Percentiles rank a stretch among this genome's conserved stretches.
These are phyloP conservation scores for Fusarium subglutinans DNA, from an alignment of 2,329 filamentous ascomycete genomes.

Conservation along the genomic window DNA sequence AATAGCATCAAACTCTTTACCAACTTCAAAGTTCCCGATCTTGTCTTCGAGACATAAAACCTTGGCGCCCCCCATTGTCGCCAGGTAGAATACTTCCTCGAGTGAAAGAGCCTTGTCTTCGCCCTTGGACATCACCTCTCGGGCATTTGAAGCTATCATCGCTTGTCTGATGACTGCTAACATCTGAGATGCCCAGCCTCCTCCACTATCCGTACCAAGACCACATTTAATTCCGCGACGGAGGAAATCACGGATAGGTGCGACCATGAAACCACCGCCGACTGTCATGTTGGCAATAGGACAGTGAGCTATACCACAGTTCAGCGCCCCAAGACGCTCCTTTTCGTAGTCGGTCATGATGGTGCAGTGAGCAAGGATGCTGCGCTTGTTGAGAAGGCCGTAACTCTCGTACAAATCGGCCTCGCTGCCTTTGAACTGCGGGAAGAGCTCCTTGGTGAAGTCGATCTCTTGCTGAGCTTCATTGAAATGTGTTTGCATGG, in stretches of 20 bases:
- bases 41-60: not conserved
- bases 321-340: not conserved
- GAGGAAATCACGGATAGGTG: slow-evolving; percentile 10
- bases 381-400: slow-evolving; percentile 6
- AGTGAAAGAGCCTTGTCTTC: slow-evolving; percentile 13
- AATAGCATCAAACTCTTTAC: slow-evolving; percentile 11
- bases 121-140: not conserved
- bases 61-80: not conserved
- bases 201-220: slow-evolving; percentile 8
- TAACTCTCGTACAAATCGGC: slow-evolving; percentile 13
- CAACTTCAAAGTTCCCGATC: slow-evolving; percentile 3
- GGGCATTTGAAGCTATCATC: slow-evolving; percentile 13
- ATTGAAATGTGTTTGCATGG: slow-evolving; percentile 19
- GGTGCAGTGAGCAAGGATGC: slow-evolving; percentile 13
- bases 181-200: slow-evolving; percentile 19
- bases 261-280: slow-evolving; percentile 13
- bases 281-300: slow-evolving; percentile 18
- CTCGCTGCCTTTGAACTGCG: slow-evolving; percentile 8
- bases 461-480: slow-evolving; percentile 21
- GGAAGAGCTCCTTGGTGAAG: not conserved
- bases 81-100: slow-evolving; percentile 9
- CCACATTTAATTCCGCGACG: slow-evolving; percentile 2
- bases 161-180: slow-evolving; percentile 12
- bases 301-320: slow-evolving; percentile 1
- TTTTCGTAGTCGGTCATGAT: slow-evolving; percentile 21